Conservation (phyloP, 495 filamentous ascomycete species). For the Terfezia claveryi region DNA sequence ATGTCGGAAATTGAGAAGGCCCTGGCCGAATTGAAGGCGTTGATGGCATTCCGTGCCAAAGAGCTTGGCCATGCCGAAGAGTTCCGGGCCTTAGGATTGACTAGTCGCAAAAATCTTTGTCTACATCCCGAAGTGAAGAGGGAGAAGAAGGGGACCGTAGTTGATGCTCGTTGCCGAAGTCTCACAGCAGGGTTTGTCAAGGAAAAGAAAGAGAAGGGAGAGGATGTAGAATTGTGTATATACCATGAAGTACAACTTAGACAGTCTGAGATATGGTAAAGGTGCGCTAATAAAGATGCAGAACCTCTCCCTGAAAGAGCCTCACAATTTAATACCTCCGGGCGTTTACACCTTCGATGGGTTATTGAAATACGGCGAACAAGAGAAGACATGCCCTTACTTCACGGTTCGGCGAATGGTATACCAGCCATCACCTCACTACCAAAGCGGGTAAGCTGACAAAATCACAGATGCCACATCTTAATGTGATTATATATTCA, state of each 20-base stretch:
- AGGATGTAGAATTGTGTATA: conserved; percentile 79
- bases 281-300: conserved; percentile 13
- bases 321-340: conserved; percentile 76
- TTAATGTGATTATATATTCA: conserved; percentile 98
- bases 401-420: conserved; percentile 92
- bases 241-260: conserved; percentile 56
- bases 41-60: conserved; percentile 84
- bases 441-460: not conserved
- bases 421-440: conserved; percentile 9
- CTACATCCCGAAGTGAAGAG: conserved; percentile 85
- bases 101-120: conserved; percentile 92
- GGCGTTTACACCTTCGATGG: conserved; percentile 94
- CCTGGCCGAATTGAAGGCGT: conserved; percentile 63
- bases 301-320: conserved; percentile 87
- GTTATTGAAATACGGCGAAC: conserved; percentile 65
- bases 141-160: conserved; percentile 82
- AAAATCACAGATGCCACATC: conserved; percentile 61
- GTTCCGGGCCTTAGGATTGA: conserved; percentile 75
- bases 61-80: conserved; percentile 77
- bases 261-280: no score
- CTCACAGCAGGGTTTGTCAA: conserved; percentile 92
- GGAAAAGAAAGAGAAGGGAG: conserved; percentile 84
- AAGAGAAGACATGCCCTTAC: conserved; percentile 93
- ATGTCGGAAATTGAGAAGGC: conserved; percentile 96
- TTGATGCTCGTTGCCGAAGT: conserved; percentile 86